Conservation (phyloP, 306 rosid genomes). For the Comarum palustre region DNA sequence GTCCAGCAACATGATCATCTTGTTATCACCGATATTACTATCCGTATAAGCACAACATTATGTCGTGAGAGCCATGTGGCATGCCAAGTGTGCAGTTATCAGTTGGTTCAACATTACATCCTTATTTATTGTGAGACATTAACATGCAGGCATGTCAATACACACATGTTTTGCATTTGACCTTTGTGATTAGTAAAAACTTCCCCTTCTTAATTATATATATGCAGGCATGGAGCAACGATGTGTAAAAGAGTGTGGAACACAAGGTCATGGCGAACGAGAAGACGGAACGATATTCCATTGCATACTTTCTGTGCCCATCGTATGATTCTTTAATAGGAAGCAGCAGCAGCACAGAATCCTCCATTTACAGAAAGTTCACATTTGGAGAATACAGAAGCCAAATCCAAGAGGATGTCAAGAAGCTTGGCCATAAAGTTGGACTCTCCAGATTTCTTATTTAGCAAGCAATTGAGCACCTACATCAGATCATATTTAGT, state of each 20-base stretch:
- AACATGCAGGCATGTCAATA: conserved; percentile 10
- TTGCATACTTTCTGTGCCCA: conserved; percentile 86
- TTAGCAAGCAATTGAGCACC: conserved; percentile 10
- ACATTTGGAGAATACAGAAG: conserved; percentile 74
- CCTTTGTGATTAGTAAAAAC: background rate
- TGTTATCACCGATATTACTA: background rate
- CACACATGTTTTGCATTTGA: background rate
- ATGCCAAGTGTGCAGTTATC: background rate
- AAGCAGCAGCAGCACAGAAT: conserved; percentile 51
- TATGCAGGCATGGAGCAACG: conserved; percentile 86
- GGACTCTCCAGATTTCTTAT: conserved; percentile 70
- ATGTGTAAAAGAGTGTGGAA: conserved; percentile 76
- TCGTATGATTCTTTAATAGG: conserved; percentile 64
- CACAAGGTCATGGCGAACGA: conserved; percentile 69
- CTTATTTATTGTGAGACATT: background rate
- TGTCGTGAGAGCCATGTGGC: too few species aligned
- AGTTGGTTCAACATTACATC: background rate
- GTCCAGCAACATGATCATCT: conserved; percentile 6
- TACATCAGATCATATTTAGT: background rate
- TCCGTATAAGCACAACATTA: background rate
- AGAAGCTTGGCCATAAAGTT: conserved; percentile 60
- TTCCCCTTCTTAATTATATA: background rate
- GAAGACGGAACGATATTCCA: conserved; percentile 63
- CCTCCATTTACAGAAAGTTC: conserved; percentile 66
- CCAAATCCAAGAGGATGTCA: conserved; percentile 73